Percentiles rank a stretch among this genome's conserved stretches.
Evolutionary conservation across 129 eudicot species (phyloP).

Genomic region (Flaveria robusta): DNA sequence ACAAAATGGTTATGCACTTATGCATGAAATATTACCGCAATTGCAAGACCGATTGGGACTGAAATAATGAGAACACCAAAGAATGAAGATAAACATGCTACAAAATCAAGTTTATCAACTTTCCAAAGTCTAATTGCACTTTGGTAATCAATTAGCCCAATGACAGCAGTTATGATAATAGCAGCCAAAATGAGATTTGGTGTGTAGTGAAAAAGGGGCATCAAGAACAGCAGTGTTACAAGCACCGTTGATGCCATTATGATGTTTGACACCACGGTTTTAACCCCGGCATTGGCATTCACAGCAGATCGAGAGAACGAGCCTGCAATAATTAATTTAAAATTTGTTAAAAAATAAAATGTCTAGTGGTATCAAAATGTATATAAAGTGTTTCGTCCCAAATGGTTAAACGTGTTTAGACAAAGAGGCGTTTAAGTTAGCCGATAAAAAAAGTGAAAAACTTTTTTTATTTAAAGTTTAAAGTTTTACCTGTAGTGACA

Average conservation of each 20-base stretch:
- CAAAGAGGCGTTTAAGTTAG: too few relatives aligned
- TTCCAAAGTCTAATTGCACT: conserved; percentile 71
- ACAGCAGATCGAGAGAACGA: conserved; percentile 98
- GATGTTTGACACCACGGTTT: conserved; percentile 78
- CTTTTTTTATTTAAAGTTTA: not conserved
- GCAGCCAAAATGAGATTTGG: conserved; percentile 90
- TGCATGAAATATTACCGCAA: conserved; percentile 58
- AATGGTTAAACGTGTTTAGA: too few relatives aligned
- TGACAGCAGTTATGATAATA: conserved; percentile 90
- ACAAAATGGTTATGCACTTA: not conserved
- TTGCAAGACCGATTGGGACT: conserved; percentile 88
- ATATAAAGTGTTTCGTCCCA: too few relatives aligned
- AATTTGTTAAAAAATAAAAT: not conserved
- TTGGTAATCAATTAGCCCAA: conserved; percentile 83
- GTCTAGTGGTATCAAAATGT: too few relatives aligned
- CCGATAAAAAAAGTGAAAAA: not conserved
- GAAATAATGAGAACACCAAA: conserved; percentile 93
- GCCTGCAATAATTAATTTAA: conserved; percentile 43
- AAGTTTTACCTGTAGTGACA: conserved; percentile 76
- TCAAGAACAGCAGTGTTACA: conserved; percentile 75
- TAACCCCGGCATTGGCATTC: conserved; percentile 91
- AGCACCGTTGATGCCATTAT: conserved; percentile 85
- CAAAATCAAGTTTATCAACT: conserved; percentile 90
- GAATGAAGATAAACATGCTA: conserved; percentile 83
- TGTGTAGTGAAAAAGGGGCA: conserved; percentile 89